phyloP scores from a whole-genome alignment of 192 early-diverging fungal species.

The Linnemannia hyalina region DNA sequence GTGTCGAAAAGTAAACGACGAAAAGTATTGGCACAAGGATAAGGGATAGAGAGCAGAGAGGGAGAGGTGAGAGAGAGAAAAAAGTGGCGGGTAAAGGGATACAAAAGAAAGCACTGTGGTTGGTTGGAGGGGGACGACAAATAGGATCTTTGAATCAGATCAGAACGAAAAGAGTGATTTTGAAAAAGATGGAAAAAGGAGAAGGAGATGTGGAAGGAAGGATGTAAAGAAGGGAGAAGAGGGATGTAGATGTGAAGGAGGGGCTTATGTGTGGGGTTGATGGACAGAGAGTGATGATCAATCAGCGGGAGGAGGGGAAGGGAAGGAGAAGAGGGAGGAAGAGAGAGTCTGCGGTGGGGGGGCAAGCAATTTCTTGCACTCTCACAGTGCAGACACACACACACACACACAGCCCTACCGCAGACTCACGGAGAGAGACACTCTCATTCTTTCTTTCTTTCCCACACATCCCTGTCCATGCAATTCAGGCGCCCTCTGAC shows the following conservation, averaged over 20 bases:
- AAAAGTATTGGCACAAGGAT: constrained; percentile 6
- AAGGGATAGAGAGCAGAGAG: not conserved
- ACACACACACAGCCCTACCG: too few species aligned
- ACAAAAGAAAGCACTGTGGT: constrained; percentile 3
- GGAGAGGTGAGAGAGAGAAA: not conserved
- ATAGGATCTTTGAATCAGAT: constrained; percentile 5
- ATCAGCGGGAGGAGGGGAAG: not conserved
- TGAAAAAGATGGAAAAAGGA: not conserved
- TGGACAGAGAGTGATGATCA: not conserved
- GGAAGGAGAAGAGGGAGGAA: not conserved
- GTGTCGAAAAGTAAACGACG: not conserved
- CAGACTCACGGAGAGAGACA: too few species aligned
- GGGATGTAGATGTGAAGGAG: not conserved
- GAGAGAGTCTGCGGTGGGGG: not conserved
- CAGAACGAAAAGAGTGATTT: not conserved
- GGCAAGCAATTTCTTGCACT: too few species aligned
- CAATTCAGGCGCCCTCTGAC: not conserved
- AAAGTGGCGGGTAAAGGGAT: not conserved
- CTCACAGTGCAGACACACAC: too few species aligned
- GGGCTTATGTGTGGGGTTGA: not conserved
- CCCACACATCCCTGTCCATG: not conserved
- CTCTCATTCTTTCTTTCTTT: not conserved
- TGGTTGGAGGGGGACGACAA: not conserved
- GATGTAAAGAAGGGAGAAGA: not conserved
- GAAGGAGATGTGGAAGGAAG: not conserved